Evolutionary conservation across 2,329 filamentous ascomycete genomes (phyloP).

Genomic region (Cytospora piceae): DNA sequence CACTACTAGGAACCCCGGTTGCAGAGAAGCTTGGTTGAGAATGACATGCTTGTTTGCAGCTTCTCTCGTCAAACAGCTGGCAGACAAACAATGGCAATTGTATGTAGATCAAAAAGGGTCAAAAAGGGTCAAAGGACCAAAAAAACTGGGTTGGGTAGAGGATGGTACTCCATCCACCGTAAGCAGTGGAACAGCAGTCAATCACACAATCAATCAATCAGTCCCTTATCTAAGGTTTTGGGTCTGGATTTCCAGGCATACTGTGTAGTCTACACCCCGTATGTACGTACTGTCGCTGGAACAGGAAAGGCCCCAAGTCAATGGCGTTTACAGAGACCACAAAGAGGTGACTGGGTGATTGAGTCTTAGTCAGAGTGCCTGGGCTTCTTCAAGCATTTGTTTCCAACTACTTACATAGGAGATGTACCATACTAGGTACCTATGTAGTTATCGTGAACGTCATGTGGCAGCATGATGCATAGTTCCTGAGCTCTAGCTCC

Average conservation of each 20-base stretch:
- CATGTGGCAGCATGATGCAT: neutral
- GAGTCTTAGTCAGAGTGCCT: too few species aligned
- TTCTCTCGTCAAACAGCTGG: neutral
- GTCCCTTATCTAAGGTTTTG: neutral
- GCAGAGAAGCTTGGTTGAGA: slow-evolving; percentile 8
- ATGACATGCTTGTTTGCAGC: slow-evolving; percentile 1
- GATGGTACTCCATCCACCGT: neutral
- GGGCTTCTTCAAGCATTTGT: too few species aligned
- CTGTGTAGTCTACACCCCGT: too few species aligned
- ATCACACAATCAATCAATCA: neutral
- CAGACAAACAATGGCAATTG: neutral
- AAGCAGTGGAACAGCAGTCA: neutral
- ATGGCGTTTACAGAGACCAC: too few species aligned
- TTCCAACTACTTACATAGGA: too few species aligned
- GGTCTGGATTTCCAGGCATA: neutral
- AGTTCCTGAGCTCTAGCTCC: neutral
- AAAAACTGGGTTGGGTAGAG: neutral
- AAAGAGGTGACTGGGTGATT: too few species aligned
- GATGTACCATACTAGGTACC: too few species aligned
- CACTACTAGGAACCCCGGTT: slow-evolving; percentile 10
- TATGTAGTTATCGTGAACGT: neutral
- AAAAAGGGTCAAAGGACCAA: neutral
- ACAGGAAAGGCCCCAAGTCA: neutral
- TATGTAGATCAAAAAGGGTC: neutral
- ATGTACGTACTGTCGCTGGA: too few species aligned